Percentiles rank a stretch among this genome's conserved stretches.
Evolutionary conservation across 129 eudicot genomes (phyloP).

Genomic region (Smallanthus sonchifolius): DNA sequence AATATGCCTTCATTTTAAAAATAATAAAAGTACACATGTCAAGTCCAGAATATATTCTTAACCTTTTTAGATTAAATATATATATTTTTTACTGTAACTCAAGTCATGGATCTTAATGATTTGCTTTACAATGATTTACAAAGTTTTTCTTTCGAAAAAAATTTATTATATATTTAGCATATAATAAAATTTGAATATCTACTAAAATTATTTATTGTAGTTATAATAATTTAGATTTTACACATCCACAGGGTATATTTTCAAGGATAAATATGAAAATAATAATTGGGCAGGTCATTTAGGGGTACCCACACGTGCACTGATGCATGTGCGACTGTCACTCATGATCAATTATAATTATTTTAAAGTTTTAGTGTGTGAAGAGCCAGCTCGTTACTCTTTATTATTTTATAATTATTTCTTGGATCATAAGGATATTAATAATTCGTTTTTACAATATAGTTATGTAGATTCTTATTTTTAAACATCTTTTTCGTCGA

Average conservation of each 20-base stretch:
- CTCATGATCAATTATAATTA: slow-evolving; percentile 26
- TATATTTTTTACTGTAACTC: too few relatives aligned
- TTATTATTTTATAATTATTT: not conserved
- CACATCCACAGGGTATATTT: not conserved
- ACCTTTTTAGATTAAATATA: too few relatives aligned
- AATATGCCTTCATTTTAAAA: too few relatives aligned
- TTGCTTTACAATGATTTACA: too few relatives aligned
- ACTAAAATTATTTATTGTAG: not conserved
- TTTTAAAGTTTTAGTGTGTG: not conserved
- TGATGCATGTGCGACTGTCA: slow-evolving; percentile 37
- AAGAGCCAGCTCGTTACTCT: slow-evolving; percentile 20
- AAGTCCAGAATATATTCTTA: too few relatives aligned
- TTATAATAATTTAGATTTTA: not conserved
- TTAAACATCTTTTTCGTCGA: not conserved
- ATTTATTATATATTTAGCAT: not conserved
- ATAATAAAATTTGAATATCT: not conserved
- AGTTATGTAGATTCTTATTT: not conserved
- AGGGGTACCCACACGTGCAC: slow-evolving; percentile 62
- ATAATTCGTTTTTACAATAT: not conserved
- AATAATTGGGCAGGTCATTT: slow-evolving; percentile 34
- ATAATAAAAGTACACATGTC: too few relatives aligned
- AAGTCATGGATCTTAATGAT: too few relatives aligned
- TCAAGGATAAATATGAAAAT: slow-evolving; percentile 3
- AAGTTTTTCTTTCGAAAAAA: not conserved
- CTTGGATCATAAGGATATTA: not conserved